phyloP scores from a whole-genome alignment of 768 basidiomycete genomes.

The Myochromella boudieri region DNA sequence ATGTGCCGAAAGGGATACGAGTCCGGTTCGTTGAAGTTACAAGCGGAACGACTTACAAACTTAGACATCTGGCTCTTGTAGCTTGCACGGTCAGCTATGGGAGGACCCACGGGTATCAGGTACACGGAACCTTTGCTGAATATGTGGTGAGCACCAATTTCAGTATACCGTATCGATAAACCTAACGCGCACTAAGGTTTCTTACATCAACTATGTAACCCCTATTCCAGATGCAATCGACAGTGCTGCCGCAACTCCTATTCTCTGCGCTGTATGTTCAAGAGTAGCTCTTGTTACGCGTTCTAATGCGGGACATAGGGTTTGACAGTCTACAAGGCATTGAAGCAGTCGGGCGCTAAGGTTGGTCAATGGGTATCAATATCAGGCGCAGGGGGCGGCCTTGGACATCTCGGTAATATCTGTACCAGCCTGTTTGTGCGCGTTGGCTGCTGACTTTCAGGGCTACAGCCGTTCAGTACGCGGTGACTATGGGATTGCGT shows the following conservation, averaged over 20 bases:
- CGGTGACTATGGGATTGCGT: conserved; percentile 69
- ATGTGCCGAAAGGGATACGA: conserved; percentile 71
- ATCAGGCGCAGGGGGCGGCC: conserved; percentile 74
- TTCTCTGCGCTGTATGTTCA: conserved; percentile 66
- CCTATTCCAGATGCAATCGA: conserved; percentile 69
- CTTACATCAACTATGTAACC: conserved; percentile 67
- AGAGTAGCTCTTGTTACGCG: neutral
- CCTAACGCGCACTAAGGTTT: conserved; percentile 37
- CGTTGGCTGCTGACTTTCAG: neutral
- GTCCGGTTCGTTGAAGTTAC: conserved; percentile 22
- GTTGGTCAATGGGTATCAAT: conserved; percentile 76
- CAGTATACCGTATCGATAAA: neutral
- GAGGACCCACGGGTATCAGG: conserved; percentile 56
- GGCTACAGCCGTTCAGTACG: conserved; percentile 70
- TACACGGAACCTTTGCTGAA: conserved; percentile 72
- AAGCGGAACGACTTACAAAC: neutral
- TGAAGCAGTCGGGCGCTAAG: conserved; percentile 59
- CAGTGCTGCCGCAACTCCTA: conserved; percentile 63
- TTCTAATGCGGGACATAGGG: conserved; percentile 40
- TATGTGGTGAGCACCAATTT: conserved; percentile 44
- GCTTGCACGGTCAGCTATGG: conserved; percentile 46
- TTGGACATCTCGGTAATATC: conserved; percentile 67
- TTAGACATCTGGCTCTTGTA: conserved; percentile 15
- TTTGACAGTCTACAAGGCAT: conserved; percentile 77
- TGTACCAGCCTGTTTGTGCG: neutral